phyloP scores from a whole-genome alignment of 108 stramenopile species.

The Mayamaea pseudoterrestris region DNA sequence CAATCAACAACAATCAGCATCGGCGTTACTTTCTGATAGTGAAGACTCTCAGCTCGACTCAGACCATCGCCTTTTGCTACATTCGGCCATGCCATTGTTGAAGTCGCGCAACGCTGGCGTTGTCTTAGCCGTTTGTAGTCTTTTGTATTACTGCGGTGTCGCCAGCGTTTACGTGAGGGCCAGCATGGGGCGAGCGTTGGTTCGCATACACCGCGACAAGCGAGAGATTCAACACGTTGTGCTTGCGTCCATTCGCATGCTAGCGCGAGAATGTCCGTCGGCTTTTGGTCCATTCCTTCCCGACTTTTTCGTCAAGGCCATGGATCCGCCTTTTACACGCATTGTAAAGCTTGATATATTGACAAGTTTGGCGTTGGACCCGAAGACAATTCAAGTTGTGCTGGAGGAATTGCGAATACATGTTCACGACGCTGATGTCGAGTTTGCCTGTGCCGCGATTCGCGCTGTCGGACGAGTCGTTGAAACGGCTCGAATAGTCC shows the following conservation, averaged over 20 bases:
- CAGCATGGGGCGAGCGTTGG: slow-evolving; percentile 88
- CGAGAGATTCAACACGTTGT: slow-evolving; percentile 97
- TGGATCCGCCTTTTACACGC: slow-evolving; percentile 87
- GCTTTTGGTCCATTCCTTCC: slow-evolving; percentile 91
- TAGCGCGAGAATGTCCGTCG: slow-evolving; percentile 83
- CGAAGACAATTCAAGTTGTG: slow-evolving; percentile 70
- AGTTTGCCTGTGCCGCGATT: slow-evolving; percentile 83
- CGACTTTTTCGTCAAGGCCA: slow-evolving; percentile 93
- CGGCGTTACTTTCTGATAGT: not conserved
- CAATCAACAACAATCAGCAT: not conserved
- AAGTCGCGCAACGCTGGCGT: slow-evolving; percentile 92
- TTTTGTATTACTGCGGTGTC: slow-evolving; percentile 91
- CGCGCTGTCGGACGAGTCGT: slow-evolving; percentile 83
- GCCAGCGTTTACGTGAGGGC: slow-evolving; percentile 62
- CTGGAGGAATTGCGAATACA: slow-evolving; percentile 89
- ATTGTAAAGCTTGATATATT: slow-evolving; percentile 94
- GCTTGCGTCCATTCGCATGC: slow-evolving; percentile 78
- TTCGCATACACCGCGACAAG: slow-evolving; percentile 86
- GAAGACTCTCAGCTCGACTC: slow-evolving; percentile 76
- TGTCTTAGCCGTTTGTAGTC: slow-evolving; percentile 86
- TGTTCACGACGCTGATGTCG: slow-evolving; percentile 78
- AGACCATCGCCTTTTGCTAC: slow-evolving; percentile 85
- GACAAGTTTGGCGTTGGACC: slow-evolving; percentile 67
- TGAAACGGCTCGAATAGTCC: slow-evolving; percentile 64
- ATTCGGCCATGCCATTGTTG: slow-evolving; percentile 80